A percentile compares a stretch with the other conserved stretches of the same genome.
phyloP scores from a whole-genome alignment of 176 grass and related monocot species.

The Aegilops longissima region DNA sequence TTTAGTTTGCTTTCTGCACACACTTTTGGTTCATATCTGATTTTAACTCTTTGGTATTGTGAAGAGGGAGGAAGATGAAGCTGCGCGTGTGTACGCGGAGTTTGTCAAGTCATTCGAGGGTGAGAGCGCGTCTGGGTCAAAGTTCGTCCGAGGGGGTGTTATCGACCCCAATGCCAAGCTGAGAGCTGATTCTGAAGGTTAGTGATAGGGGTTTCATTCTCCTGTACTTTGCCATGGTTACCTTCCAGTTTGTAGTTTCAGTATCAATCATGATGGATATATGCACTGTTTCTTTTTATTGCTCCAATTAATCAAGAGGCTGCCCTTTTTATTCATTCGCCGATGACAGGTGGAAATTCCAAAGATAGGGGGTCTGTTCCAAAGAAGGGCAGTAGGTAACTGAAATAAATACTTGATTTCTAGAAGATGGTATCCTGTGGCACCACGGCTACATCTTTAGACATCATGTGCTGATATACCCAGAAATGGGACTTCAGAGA shows the following conservation, averaged over 20 bases:
- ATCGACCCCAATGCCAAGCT: slow-evolving; percentile 95
- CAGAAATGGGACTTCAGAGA: slow-evolving; percentile 21
- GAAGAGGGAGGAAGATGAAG: slow-evolving; percentile 97
- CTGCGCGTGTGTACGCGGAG: slow-evolving; percentile 80
- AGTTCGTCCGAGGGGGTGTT: slow-evolving; percentile 93
- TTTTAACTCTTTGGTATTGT: slow-evolving; percentile 24
- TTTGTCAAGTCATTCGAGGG: slow-evolving; percentile 93
- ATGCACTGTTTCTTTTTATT: slow-evolving; percentile 77
- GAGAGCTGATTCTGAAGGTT: slow-evolving; percentile 76
- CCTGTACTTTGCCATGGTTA: neutral
- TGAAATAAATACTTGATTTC: slow-evolving; percentile 80
- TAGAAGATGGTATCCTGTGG: slow-evolving; percentile 72
- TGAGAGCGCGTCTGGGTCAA: slow-evolving; percentile 61
- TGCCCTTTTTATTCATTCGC: slow-evolving; percentile 87
- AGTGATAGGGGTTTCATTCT: slow-evolving; percentile 39
- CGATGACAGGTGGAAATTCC: slow-evolving; percentile 99
- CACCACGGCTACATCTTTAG: slow-evolving; percentile 48
- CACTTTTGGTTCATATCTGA: neutral
- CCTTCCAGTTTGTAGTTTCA: slow-evolving; percentile 29
- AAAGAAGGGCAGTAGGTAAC: slow-evolving; percentile 99
- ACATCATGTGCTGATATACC: slow-evolving; percentile 35
- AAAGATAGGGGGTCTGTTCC: slow-evolving; percentile 99
- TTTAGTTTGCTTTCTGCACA: neutral
- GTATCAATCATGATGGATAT: slow-evolving; percentile 54
- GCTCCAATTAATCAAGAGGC: slow-evolving; percentile 88